Base-by-base conservation (phyloP, 805 yeast species). In the Candida hungchunana region DNA sequence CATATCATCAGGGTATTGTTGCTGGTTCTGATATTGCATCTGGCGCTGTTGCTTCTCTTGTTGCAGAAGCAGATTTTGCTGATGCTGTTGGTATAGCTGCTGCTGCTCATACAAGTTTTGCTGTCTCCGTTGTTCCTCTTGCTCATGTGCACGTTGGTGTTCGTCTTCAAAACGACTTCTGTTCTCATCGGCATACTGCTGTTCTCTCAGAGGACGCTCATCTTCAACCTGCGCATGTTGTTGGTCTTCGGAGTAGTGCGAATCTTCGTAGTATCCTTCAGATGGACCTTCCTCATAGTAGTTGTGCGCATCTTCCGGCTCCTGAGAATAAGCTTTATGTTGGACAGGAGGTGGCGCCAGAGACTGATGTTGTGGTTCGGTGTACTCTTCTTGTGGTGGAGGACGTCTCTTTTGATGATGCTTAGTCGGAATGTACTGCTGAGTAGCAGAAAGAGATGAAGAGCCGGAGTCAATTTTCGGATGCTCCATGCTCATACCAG, bases 321-420 rank as follows among this genome's bases (percentile, higher is more conserved):
- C 18, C 6, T 13, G 27, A 13, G 25, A 16, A 14, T 39, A 32
- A 4, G 29, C 4, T n/a, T 29, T 16, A 21, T 26, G 43, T 4
- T 36, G 30, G 15, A 36, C 39, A 16, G 41, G 36, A 21, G 44
- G 44, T 8, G 44, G 41, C 16, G 43, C 39, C 37, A 35, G 32
- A 4, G 43, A 35, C 9, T 31, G 37, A n/a, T 35, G 41, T 12
- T 32, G 31, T 21, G 37, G 35, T 12, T 28, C 29, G 16, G 16
- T 21, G 32, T 28, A 35, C 17, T 39, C 37, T 1, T 27, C 43
- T 22, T 39, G 34, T 20, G 56, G 51, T 1, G 51, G 51, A 8
- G 55, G 56, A 29, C 55, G 52, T 42, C 53, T 48, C 31, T 44
- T 48, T 6, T 47, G 53, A 17, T 32, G 48, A 9, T 39, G 38